Percentiles rank a stretch among this genome's conserved stretches.
phyloP scores from a whole-genome alignment of 1,284 basidiomycete species.

The Ustilago tritici region DNA sequence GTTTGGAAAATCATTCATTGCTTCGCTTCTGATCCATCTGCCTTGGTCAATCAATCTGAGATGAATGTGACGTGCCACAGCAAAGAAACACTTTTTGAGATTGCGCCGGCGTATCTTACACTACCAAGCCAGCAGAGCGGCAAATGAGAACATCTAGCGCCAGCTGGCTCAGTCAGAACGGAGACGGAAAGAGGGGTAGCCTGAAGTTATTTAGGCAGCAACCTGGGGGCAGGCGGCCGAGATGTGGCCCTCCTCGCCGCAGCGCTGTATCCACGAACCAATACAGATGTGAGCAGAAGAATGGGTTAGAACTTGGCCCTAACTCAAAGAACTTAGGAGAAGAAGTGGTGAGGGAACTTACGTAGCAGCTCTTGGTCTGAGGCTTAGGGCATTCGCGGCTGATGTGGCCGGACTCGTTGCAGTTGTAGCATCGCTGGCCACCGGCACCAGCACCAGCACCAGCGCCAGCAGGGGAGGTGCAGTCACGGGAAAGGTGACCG shows the following conservation, averaged over 20 bases:
- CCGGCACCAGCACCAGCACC: slow-evolving; percentile 15
- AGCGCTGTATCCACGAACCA: slow-evolving; percentile 21
- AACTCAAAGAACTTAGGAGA: background rate
- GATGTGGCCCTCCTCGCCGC: slow-evolving; percentile 54
- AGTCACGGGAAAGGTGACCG: slow-evolving; percentile 66
- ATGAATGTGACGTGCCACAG: slow-evolving; percentile 5
- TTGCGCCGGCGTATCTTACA: slow-evolving; percentile 3
- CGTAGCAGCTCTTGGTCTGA: slow-evolving; percentile 64
- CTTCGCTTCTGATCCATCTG: no score
- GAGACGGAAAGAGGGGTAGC: background rate
- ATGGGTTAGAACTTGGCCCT: background rate
- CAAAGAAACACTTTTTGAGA: slow-evolving; percentile 9
- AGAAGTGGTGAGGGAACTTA: slow-evolving; percentile 6
- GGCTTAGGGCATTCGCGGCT: slow-evolving; percentile 65
- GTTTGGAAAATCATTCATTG: no score
- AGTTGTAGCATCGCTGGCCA: slow-evolving; percentile 67
- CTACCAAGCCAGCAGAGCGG: background rate
- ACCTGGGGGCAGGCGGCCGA: slow-evolving; percentile 47
- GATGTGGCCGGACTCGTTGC: slow-evolving; percentile 64
- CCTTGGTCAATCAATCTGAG: background rate
- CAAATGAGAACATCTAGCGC: background rate
- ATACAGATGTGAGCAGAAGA: background rate
- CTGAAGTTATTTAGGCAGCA: slow-evolving; percentile 23
- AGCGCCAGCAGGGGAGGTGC: slow-evolving; percentile 59
- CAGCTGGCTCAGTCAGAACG: background rate